Evolutionary conservation across 306 rosid genomes (phyloP), one percentile per base, ranked within the genome.

Genomic region (Heteromeles arbutifolia): DNA sequence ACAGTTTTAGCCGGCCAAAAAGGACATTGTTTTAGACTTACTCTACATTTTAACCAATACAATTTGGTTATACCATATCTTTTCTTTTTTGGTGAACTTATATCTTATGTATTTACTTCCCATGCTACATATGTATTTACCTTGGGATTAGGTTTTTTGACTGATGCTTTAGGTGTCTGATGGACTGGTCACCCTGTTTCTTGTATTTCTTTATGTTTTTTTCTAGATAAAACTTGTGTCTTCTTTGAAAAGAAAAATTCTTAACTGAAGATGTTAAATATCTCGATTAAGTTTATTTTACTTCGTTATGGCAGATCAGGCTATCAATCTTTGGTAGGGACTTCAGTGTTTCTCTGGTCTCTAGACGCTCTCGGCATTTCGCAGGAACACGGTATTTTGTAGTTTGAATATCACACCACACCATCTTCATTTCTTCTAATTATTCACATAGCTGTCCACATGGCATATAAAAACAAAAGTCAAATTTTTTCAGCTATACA

Each of bases 361-460:
- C 98, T 78, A 88, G 97, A 69, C 95, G 98, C 70, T 95, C 98
- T 74, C 90, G 97, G 69, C 97, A 92, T 86, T 95, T 95, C 86
- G 98, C 98, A 9, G 98, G 98, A 84, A 95, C 98, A 75, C 97
- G 97, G 98, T 93, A 81, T 82, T 83, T 43, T 77, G 58, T 66
- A 43, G 5, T 45, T 67, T 77, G 21, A 68, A 14, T 37, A 34
- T 26, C 24, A 65, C 10, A 8, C 14, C 26, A 28, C 66, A 24
- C 37, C 66, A 12, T 56, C 29, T 56, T 74, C 39, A 15, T 17
- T 57, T 18, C 68, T 31, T 53, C 25, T 74, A 13, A n/a, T 64
- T 62, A 21, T 65, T 48, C 37, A 43, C 17, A 43, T 73, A 66
- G 39, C 19, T 24, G 25, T 65, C 48, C 11, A 9, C 56, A 32